Evolutionary conservation across 495 filamentous ascomycete species (phyloP).

Genomic region (Neurospora pannonica): DNA sequence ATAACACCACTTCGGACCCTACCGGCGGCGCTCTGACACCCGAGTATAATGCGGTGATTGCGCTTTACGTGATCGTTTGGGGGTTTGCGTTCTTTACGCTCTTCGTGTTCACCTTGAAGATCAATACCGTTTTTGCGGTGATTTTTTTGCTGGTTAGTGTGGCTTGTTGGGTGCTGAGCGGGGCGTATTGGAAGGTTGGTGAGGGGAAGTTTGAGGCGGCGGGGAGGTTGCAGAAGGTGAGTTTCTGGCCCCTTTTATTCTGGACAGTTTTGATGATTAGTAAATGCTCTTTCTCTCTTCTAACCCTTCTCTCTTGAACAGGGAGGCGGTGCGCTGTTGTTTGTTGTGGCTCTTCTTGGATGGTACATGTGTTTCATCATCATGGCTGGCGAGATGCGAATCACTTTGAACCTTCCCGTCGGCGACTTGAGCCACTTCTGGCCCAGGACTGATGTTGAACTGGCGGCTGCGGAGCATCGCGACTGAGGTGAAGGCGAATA

Average conservation of each 20-base stretch:
- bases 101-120: constrained; percentile 45
- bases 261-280: not conserved
- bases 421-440: constrained; percentile 46
- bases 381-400: constrained; percentile 49
- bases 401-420: constrained; percentile 41
- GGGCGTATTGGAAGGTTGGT: constrained; percentile 42
- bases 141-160: constrained; percentile 44
- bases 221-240: constrained; percentile 35
- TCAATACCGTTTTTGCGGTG: constrained; percentile 42
- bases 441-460: constrained; percentile 37
- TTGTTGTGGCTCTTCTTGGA: constrained; percentile 40
- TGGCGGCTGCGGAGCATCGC: constrained; percentile 25
- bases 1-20: constrained; percentile 34
- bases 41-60: constrained; percentile 41
- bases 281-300: not conserved
- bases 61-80: constrained; percentile 45
- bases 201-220: constrained; percentile 36
- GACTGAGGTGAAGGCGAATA: not conserved
- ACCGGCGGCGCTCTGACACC: constrained; percentile 27
- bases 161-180: constrained; percentile 37
- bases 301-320: constrained; percentile 5
- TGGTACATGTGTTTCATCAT: constrained; percentile 49
- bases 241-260: not conserved
- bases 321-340: constrained; percentile 39
- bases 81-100: constrained; percentile 48